Base-by-base conservation (phyloP, 2,329 filamentous ascomycete genomes). In the Fusarium dlaminii region DNA sequence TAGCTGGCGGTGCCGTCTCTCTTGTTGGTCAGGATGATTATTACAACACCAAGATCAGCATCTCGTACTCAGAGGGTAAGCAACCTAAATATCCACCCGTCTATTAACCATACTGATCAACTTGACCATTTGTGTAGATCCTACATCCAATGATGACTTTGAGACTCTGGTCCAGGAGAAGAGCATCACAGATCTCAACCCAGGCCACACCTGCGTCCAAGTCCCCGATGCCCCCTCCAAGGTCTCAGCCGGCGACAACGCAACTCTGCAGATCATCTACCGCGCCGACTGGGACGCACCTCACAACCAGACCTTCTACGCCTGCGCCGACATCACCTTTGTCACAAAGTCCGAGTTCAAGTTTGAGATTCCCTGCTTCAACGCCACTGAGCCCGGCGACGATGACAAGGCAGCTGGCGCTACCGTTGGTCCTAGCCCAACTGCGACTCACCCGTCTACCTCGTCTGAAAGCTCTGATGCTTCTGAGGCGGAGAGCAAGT, bases 11-110 rank as follows among this genome's bases (percentile, higher is more conserved):
- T 18, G 82, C 85, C 51, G 82, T 91, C 20, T 84, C 89, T 5
- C 82, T 91, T 8, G 86, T 88, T 12, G 85, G 87, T 27, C 88
- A 90, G 49, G 87, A 90, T 66, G 87, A 90, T 57, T 88, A 89
- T 10, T 90, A 85, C 76, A 83, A 86, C 45, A 80, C 90, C 30
- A 84, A 87, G 57, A 82, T 91, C 27, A 84, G 86, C 60, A 85
- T 91, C 59, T 87, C 89, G 1, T 87, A 89, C 69, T 79, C 80
- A 10, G 82, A 86, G 59, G 82, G 89, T 89, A 80, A 18, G 48
- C 27, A 6, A 0, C 8, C 1, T 6, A 6, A 4, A 14, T 3
- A 1, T 22, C 3, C 8, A 17, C 0, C 2, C 7, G 24, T 66
- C 82, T n/a, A 1, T 45, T 6, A 0, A 5, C 5, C 6, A 4